Percentiles rank a stretch among this genome's conserved stretches.
Evolutionary conservation across 345 rosid species (phyloP).

Genomic region (Microthlaspi erraticum): DNA sequence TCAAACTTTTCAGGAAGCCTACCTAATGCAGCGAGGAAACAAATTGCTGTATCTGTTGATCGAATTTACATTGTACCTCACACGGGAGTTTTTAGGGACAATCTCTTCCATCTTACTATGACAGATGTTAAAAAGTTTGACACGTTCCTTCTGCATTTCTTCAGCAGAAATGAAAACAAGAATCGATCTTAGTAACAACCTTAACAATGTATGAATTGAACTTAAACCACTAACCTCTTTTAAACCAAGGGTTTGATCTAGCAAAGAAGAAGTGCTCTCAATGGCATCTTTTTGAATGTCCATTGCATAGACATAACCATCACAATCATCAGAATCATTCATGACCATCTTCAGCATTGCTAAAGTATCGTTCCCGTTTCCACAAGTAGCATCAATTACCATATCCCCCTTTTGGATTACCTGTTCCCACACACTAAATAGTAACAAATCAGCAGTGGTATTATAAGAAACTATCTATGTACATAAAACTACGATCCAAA

Average conservation of each 20-base stretch:
- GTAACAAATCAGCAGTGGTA: slow-evolving; percentile 10
- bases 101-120: slow-evolving; percentile 86
- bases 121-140: slow-evolving; percentile 68
- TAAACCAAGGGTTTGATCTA: slow-evolving; percentile 51
- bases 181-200: slow-evolving; percentile 3
- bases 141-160: slow-evolving; percentile 66
- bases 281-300: slow-evolving; percentile 82
- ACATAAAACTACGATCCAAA: neutral
- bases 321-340: slow-evolving; percentile 52
- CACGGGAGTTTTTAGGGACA: slow-evolving; percentile 54
- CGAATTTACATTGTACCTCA: slow-evolving; percentile 53
- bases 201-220: neutral
- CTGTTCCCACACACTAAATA: slow-evolving; percentile 74
- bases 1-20: too few species aligned
- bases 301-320: slow-evolving; percentile 72
- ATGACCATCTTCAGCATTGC: slow-evolving; percentile 75
- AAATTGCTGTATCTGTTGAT: neutral
- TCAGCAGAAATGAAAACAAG: slow-evolving; percentile 35
- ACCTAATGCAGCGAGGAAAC: too few species aligned
- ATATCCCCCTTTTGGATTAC: slow-evolving; percentile 72
- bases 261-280: slow-evolving; percentile 56
- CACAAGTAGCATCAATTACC: slow-evolving; percentile 89
- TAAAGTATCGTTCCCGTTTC: slow-evolving; percentile 85
- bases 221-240: slow-evolving; percentile 57
- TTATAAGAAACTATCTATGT: neutral